These are phyloP conservation scores for Diplotaxis tenuifolia DNA, from an alignment of 345 rosid genomes.

Conservation along the genomic window DNA sequence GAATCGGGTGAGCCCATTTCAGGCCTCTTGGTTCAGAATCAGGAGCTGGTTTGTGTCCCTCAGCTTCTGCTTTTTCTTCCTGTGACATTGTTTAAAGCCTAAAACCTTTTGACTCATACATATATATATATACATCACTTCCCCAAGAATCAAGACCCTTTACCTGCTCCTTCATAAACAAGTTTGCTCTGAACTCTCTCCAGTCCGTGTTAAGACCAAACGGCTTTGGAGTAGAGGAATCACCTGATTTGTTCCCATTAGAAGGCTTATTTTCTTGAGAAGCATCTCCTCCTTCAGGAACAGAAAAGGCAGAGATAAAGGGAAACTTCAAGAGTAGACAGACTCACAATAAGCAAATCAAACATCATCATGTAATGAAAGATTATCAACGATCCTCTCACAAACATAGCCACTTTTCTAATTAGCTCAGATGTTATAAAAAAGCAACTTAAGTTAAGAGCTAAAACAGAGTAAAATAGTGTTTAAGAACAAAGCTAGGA, in stretches of 20 bases:
- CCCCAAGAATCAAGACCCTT: background rate
- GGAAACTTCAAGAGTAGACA: too few relatives aligned
- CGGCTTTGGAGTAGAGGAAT: conserved; percentile 55
- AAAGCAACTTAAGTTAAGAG: background rate
- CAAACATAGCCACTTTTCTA: background rate
- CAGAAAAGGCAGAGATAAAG: conserved; percentile 4
- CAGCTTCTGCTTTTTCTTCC: conserved; percentile 50
- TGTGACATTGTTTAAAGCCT: conserved; percentile 11
- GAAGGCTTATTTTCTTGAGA: conserved; percentile 53
- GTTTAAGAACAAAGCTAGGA: background rate
- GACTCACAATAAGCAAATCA: background rate
- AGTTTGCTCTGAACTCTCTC: conserved; percentile 90
- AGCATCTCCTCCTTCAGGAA: conserved; percentile 60
- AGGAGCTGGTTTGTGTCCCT: conserved; percentile 48
- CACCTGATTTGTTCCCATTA: conserved; percentile 55
- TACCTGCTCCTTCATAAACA: conserved; percentile 78
- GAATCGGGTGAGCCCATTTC: conserved; percentile 96
- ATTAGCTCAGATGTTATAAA: background rate
- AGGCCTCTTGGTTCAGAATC: conserved; percentile 53
- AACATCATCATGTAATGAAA: background rate
- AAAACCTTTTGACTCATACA: background rate
- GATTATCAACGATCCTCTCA: background rate
- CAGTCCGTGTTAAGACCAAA: conserved; percentile 52
- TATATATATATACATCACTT: background rate
- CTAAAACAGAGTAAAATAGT: background rate